These are phyloP conservation scores for Lecanicillium sp. DNA, from an alignment of 2,329 filamentous ascomycete species.

Conservation along the genomic window DNA sequence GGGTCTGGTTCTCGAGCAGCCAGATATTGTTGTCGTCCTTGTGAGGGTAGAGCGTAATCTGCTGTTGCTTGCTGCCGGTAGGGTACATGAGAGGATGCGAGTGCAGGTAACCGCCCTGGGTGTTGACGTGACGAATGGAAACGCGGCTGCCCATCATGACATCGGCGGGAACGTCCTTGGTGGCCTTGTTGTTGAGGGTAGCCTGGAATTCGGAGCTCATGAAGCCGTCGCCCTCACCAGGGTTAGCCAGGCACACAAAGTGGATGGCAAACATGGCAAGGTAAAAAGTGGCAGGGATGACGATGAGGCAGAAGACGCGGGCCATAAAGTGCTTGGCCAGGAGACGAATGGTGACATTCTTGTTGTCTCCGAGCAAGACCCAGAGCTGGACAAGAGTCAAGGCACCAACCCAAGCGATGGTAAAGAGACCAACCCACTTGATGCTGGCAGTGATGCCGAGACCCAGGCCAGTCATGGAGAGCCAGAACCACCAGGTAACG, in stretches of 20 bases:
- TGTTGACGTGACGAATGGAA: constrained; percentile 86
- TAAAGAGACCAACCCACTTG: constrained; percentile 98
- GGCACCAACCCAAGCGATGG: constrained; percentile 92
- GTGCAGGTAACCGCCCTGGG: constrained; percentile 94
- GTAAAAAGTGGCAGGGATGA: constrained; percentile 85
- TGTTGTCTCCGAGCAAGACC: constrained; percentile 85
- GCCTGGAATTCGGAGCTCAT: constrained; percentile 99
- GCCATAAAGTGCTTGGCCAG: constrained; percentile 95
- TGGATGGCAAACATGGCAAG: constrained; percentile 96
- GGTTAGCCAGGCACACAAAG: constrained; percentile 87
- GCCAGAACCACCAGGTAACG: constrained; percentile 96
- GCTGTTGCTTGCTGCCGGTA: constrained; percentile 94
- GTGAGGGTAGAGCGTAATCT: constrained; percentile 96
- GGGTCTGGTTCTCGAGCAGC: constrained; percentile 91
- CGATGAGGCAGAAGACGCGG: constrained; percentile 80
- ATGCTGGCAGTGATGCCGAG: constrained; percentile 89
- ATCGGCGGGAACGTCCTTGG: constrained; percentile 91
- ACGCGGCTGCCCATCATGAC: constrained; percentile 83
- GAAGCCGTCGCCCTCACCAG: constrained; percentile 95
- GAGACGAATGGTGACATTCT: constrained; percentile 73
- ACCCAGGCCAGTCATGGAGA: constrained; percentile 74
- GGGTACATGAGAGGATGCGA: constrained; percentile 98
- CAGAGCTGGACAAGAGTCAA: constrained; percentile 89
- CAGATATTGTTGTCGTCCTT: constrained; percentile 98
- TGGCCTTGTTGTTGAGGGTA: constrained; percentile 90